These are phyloP conservation scores for Penicillium aurantiogriseum DNA, from an alignment of 2,329 filamentous ascomycete genomes.

Conservation along the genomic window DNA sequence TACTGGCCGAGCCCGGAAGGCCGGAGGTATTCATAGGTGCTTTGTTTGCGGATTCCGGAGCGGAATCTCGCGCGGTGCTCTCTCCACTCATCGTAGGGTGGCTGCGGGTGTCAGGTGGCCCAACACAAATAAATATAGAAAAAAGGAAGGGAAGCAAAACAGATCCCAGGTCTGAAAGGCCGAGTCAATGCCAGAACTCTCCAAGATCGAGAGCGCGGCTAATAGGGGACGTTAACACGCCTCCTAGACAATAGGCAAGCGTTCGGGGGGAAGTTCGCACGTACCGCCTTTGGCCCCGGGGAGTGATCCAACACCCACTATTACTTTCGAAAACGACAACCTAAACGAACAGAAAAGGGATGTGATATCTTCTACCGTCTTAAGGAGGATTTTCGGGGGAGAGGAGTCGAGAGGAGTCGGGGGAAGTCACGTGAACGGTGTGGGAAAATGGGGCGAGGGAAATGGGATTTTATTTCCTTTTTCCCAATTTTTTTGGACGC, in stretches of 20 bases:
- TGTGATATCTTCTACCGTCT: neutral
- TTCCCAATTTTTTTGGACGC: slow-evolving; percentile 1
- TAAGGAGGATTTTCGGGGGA: slow-evolving; percentile 4
- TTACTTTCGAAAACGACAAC: slow-evolving; percentile 8
- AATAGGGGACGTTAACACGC: slow-evolving; percentile 14
- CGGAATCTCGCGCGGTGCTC: slow-evolving; percentile 31
- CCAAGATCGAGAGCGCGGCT: slow-evolving; percentile 15
- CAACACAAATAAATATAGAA: slow-evolving; percentile 11
- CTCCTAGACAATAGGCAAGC: slow-evolving; percentile 16
- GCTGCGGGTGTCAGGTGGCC: slow-evolving; percentile 15
- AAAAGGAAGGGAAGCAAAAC: slow-evolving; percentile 11
- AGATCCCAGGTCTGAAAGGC: slow-evolving; percentile 5
- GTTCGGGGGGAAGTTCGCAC: slow-evolving; percentile 2
- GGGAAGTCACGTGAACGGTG: slow-evolving; percentile 21
- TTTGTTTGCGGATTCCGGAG: slow-evolving; percentile 31
- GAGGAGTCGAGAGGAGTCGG: slow-evolving; percentile 21
- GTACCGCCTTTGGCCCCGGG: slow-evolving; percentile 15
- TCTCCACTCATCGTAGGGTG: slow-evolving; percentile 36
- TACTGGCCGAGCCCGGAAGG: slow-evolving; percentile 28
- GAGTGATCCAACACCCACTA: slow-evolving; percentile 12
- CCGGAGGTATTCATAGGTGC: slow-evolving; percentile 34
- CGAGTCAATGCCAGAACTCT: slow-evolving; percentile 11
- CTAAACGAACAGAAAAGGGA: slow-evolving; percentile 11
- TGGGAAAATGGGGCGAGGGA: slow-evolving; percentile 6
- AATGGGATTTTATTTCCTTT: slow-evolving; percentile 7